Conservation (phyloP, 2,329 filamentous ascomycete species). For the Cladophialophora psammophila region DNA sequence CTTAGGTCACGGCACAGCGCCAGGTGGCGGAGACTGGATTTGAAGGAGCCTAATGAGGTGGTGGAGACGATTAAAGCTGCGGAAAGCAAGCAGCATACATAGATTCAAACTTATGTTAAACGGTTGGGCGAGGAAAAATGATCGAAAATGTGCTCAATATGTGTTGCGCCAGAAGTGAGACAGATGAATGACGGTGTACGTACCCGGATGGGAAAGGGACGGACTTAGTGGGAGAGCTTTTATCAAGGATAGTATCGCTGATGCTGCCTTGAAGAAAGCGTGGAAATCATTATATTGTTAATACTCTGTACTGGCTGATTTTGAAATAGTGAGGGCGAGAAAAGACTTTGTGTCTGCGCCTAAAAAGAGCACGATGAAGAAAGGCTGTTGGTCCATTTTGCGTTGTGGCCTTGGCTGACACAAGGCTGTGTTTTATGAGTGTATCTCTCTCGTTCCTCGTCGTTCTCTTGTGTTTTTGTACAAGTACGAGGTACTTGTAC, state of each 20-base stretch:
- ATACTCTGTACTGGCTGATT: background rate
- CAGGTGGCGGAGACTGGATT: conserved; percentile 33
- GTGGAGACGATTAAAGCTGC: too few relatives aligned
- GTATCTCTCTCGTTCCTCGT: background rate
- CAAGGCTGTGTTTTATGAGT: background rate
- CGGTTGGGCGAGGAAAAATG: conserved; percentile 8
- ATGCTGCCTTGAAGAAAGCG: background rate
- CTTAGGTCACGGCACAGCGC: conserved; percentile 25
- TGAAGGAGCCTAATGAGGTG: conserved; percentile 10
- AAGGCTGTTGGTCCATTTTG: background rate
- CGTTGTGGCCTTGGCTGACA: background rate
- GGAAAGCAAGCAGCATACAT: background rate
- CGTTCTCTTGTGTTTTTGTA: background rate
- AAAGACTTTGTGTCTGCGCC: background rate
- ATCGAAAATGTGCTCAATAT: background rate
- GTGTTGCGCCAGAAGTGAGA: background rate
- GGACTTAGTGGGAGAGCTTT: background rate
- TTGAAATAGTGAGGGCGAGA: background rate
- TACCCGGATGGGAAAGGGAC: background rate
- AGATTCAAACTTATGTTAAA: background rate
- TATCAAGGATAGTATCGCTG: background rate
- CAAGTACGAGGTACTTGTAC: too few relatives aligned
- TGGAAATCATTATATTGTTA: background rate
- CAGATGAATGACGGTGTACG: background rate
- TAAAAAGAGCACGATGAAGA: background rate